Conservation (phyloP, 345 rosid species). For the Citrus sp. region DNA sequence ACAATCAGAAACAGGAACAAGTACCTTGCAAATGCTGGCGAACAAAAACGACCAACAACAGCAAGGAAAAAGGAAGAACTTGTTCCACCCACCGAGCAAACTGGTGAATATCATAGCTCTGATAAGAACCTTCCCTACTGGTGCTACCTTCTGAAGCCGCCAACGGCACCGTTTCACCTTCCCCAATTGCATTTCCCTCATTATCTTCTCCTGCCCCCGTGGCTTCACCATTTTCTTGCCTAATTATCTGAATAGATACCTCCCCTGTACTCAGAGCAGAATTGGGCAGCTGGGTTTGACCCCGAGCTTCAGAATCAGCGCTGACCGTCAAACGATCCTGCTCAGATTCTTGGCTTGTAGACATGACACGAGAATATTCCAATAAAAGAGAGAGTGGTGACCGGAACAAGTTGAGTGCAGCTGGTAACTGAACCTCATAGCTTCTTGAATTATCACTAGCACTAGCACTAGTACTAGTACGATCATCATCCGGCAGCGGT, state of each 20-base stretch:
- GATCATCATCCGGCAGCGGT: neutral
- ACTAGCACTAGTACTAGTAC: neutral
- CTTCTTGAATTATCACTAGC: constrained; percentile 11
- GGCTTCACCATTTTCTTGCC: constrained; percentile 15
- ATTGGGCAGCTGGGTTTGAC: constrained; percentile 16
- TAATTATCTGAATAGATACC: constrained; percentile 46
- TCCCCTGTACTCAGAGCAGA: constrained; percentile 21
- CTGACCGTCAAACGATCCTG: neutral
- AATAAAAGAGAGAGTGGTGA: constrained; percentile 31
- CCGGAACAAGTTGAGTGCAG: constrained; percentile 24
- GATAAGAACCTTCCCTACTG: constrained; percentile 30
- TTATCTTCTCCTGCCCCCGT: neutral
- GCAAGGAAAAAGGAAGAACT: constrained; percentile 51
- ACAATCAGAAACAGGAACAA: neutral
- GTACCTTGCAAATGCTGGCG: constrained; percentile 68
- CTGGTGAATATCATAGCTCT: constrained; percentile 52
- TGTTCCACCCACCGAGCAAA: constrained; percentile 58
- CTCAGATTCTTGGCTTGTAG: constrained; percentile 6
- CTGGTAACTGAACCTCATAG: constrained; percentile 24
- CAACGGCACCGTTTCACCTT: constrained; percentile 16
- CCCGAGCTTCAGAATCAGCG: neutral
- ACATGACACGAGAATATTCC: constrained; percentile 33
- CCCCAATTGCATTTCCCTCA: constrained; percentile 12
- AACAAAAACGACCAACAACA: constrained; percentile 49
- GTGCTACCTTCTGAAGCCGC: constrained; percentile 10